Evolutionary conservation across 148 eudicot species (phyloP).

Genomic region (Heliosperma pusillum): DNA sequence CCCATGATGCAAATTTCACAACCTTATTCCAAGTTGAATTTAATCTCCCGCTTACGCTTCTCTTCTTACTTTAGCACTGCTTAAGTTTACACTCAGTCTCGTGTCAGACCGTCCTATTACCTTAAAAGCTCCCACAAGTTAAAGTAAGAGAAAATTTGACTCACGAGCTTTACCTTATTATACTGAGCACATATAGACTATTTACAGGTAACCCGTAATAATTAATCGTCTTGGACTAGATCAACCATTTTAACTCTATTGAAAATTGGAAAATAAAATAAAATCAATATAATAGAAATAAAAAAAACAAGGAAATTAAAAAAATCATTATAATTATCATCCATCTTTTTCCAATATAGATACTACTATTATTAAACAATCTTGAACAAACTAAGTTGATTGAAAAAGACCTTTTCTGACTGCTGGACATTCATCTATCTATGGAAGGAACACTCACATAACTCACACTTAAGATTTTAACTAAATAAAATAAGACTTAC

Average conservation of each 20-base stretch:
- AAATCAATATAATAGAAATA: neutral
- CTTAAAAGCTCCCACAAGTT: neutral
- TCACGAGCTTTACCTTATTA: neutral
- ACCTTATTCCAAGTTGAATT: too few species aligned
- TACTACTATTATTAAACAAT: neutral
- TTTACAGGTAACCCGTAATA: too few species aligned
- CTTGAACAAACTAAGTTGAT: neutral
- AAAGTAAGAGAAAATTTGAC: neutral
- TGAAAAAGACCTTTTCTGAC: conserved; percentile 10
- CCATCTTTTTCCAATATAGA: neutral
- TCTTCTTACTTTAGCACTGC: too few species aligned
- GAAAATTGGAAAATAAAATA: too few species aligned
- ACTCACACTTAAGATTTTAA: neutral
- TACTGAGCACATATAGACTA: neutral
- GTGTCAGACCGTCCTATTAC: too few species aligned
- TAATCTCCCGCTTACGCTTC: too few species aligned
- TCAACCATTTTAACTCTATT: neutral
- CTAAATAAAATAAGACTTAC: conserved; percentile 10
- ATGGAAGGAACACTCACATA: neutral
- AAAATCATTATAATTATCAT: neutral
- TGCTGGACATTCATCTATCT: conserved; percentile 2
- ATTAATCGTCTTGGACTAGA: neutral
- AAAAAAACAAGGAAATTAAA: neutral
- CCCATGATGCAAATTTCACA: too few species aligned
- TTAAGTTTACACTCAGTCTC: too few species aligned